Conservation (phyloP, 2,329 filamentous ascomycete genomes). For the Alternaria conjuncta region DNA sequence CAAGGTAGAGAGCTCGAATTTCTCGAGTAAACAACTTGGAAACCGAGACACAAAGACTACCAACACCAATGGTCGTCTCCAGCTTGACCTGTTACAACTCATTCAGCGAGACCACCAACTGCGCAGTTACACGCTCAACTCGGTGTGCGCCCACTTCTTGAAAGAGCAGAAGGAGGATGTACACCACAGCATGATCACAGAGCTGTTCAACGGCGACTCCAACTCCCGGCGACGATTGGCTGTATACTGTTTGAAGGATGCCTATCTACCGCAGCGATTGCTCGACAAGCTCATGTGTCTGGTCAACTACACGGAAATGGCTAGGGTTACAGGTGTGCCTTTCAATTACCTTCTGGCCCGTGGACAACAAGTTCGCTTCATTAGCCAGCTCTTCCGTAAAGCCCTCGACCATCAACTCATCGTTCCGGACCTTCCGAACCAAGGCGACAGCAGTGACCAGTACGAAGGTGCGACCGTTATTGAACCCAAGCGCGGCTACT, state of each 20-base stretch:
- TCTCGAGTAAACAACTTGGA: constrained; percentile 98
- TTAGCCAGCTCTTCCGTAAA: constrained; percentile 96
- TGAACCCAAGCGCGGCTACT: constrained; percentile 90
- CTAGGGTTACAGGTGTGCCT: constrained; percentile 96
- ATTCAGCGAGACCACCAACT: constrained; percentile 94
- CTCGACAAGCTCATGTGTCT: constrained; percentile 98
- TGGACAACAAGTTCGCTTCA: constrained; percentile 96
- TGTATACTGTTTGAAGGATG: constrained; percentile 96
- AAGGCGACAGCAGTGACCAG: constrained; percentile 75
- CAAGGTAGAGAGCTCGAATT: constrained; percentile 77
- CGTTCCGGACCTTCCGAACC: constrained; percentile 81
- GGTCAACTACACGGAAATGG: constrained; percentile 99
- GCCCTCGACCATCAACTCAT: constrained; percentile 91
- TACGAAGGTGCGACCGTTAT: constrained; percentile 99
- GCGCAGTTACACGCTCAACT: constrained; percentile 96
- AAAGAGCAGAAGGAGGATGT: constrained; percentile 99
- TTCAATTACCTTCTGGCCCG: constrained; percentile 93
- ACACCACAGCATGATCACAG: constrained; percentile 98
- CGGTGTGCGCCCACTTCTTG: constrained; percentile 91
- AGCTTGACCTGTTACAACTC: constrained; percentile 92
- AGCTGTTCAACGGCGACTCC: constrained; percentile 93
- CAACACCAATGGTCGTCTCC: constrained; percentile 91
- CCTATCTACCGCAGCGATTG: constrained; percentile 88
- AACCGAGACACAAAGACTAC: constrained; percentile 93
- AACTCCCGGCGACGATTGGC: constrained; percentile 90